Evolutionary conservation across 768 basidiomycete species (phyloP).

Genomic region (Boletales sp.): DNA sequence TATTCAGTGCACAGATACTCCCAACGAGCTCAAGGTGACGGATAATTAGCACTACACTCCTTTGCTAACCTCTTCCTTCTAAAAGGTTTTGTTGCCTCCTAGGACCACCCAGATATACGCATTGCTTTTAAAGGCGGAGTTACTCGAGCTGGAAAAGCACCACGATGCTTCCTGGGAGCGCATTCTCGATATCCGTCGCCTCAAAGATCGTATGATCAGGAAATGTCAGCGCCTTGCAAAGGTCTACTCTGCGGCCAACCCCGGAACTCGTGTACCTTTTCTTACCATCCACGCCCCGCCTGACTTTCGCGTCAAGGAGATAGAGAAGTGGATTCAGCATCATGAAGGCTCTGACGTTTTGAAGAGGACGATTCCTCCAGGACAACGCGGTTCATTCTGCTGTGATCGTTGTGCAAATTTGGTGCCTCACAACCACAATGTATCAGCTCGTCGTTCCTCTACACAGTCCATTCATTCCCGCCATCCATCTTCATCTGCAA

Average conservation of each 20-base stretch:
- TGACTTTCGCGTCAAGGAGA: constrained; percentile 74
- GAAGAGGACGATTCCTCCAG: constrained; percentile 18
- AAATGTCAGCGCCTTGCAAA: constrained; percentile 68
- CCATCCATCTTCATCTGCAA: constrained; percentile 24
- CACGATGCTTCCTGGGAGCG: constrained; percentile 59
- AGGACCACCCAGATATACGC: constrained; percentile 63
- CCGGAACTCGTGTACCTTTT: constrained; percentile 46
- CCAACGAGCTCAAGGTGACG: constrained; percentile 66
- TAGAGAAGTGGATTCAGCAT: constrained; percentile 72
- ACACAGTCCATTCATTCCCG: constrained; percentile 23
- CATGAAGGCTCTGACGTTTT: constrained; percentile 33
- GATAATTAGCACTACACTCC: neutral
- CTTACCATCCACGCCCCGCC: constrained; percentile 64
- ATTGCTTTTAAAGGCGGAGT: constrained; percentile 61
- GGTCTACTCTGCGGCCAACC: constrained; percentile 36
- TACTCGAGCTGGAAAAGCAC: constrained; percentile 56
- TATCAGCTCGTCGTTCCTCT: constrained; percentile 26
- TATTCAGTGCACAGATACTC: constrained; percentile 74
- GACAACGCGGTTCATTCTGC: constrained; percentile 30
- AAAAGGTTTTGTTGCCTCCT: constrained; percentile 65
- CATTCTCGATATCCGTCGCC: constrained; percentile 68
- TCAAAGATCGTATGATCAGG: constrained; percentile 81
- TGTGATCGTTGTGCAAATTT: constrained; percentile 34
- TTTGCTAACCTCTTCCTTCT: constrained; percentile 6
- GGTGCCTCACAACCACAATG: constrained; percentile 30